phyloP scores from a whole-genome alignment of 139 green algal genomes.

The Desmodesmus armatus region DNA sequence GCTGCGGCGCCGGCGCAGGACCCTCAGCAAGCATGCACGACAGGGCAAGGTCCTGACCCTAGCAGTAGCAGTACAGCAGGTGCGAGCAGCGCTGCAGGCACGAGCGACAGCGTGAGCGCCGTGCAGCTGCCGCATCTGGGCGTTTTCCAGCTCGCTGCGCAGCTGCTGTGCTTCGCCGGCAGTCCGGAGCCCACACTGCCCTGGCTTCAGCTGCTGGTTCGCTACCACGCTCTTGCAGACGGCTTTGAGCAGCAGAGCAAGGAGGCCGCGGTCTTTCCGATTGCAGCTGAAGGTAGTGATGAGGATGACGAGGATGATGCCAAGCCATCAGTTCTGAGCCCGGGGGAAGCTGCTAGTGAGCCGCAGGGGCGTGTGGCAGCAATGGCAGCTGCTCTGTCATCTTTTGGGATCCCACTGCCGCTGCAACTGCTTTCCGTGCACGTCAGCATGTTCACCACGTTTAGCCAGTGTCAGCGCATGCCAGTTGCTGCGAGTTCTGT shows the following conservation, averaged over 20 bases:
- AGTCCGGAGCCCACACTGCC: neutral
- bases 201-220: conserved; percentile 3
- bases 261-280: neutral
- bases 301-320: neutral
- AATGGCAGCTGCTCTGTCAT: neutral
- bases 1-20: too few species aligned
- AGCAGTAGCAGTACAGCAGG: neutral
- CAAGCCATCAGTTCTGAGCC: neutral
- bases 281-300: too few species aligned
- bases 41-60: too few species aligned
- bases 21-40: too few species aligned
- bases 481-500: neutral
- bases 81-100: neutral
- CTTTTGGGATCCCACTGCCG: neutral
- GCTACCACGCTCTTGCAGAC: neutral
- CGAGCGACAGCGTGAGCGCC: neutral
- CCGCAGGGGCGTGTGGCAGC: neutral
- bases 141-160: neutral
- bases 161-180: neutral
- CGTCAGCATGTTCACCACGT: neutral
- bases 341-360: neutral
- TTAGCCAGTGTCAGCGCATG: neutral
- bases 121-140: neutral
- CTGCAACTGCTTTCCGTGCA: neutral
- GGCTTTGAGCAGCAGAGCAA: too few species aligned